Evolutionary conservation across 140 eudicot species (phyloP).

Genomic region (Oenanthe javanica): DNA sequence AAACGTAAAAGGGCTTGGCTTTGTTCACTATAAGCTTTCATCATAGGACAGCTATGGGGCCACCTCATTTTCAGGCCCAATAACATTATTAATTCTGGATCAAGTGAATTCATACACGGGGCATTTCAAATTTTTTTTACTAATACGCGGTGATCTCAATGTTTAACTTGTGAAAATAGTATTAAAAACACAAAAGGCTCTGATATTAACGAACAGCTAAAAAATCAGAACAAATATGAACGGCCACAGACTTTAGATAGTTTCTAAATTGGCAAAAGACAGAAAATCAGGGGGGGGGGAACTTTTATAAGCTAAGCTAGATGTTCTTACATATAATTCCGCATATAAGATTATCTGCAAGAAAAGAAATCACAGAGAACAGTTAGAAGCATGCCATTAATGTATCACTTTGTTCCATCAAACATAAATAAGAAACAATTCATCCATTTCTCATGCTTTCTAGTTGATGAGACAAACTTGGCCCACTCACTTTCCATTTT

Average conservation of each 20-base stretch:
- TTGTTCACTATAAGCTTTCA: neutral
- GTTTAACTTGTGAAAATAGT: neutral
- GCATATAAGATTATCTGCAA: conserved; percentile 81
- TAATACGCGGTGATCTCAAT: neutral
- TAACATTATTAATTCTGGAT: neutral
- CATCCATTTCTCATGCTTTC: neutral
- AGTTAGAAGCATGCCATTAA: conserved; percentile 18
- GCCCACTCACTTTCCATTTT: neutral
- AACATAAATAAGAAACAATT: neutral
- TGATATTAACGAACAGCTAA: neutral
- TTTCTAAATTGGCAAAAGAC: neutral
- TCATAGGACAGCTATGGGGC: neutral
- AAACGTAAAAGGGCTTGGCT: no score
- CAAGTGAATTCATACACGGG: neutral
- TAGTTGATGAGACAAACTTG: neutral
- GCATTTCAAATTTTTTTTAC: neutral
- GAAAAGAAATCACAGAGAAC: conserved; percentile 13
- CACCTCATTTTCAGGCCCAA: neutral
- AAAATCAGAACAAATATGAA: neutral
- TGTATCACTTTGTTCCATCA: neutral
- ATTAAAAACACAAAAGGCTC: neutral
- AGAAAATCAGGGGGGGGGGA: neutral
- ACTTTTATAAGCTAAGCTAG: conserved; percentile 5
- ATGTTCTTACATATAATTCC: conserved; percentile 84
- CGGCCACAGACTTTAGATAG: neutral